Base-by-base conservation (phyloP, 306 rosid species). In the Rosa persica region DNA sequence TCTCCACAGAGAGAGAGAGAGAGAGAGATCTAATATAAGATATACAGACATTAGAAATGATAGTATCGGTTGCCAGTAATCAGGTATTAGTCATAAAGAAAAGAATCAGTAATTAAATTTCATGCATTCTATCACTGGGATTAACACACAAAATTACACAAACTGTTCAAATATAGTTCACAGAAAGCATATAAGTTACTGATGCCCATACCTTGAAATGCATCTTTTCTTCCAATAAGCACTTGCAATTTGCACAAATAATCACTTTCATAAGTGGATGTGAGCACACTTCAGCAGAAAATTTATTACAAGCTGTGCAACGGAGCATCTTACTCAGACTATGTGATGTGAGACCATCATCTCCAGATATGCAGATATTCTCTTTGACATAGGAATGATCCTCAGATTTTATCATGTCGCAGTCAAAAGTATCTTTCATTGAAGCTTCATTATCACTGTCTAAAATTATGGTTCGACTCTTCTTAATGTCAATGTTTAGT, bases 191-290 rank as follows among this genome's bases (percentile, higher is more conserved):
- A 19, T 58, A 60, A 46, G 71, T 75, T 74, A 75, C 68, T 75
- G 22, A 67, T 52, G 38, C 72, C 22, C 82, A 49, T 85, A 90
- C 94, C 94, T 87, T 82, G 51, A 36, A 34, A 15, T 62, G 72
- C 84, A 79, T 78, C 87, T 81, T 93, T 76, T 85, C 88, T 71
- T 85, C 88, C 81, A 87, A 70, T 44, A 81, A 78, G 73, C 72
- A 75, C 67, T 80, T 84, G 90, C 98, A 93, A 78, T 89, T 94
- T 75, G 81, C 80, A 86, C 98, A 93, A 75, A 87, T 75, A 74
- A 89, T 91, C 73, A 93, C 98, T 78, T 86, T 80, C 79, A 93
- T 84, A 83, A 83, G 78, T 47, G 98, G 98, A 84, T 93, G 98
- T 42, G 78, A 74, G 55, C 86, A 73, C 72, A 87, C 89, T 80